Evolutionary conservation across 169 alveolate species (phyloP).

Genomic region (Pseudocohnilembus persalinus): DNA sequence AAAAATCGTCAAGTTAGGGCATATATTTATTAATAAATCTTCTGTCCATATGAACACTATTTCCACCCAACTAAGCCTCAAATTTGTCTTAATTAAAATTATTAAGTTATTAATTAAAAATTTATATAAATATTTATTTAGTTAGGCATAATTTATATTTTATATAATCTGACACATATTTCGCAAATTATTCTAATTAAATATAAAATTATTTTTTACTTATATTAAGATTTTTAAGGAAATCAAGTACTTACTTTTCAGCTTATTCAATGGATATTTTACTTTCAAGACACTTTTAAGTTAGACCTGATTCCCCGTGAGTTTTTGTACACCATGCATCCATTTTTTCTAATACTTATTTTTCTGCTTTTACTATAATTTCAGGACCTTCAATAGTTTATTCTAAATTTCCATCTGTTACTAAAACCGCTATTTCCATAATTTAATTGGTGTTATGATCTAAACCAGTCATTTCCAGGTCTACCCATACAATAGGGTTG

Average conservation of each 20-base stretch:
- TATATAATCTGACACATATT: no score
- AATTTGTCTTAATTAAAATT: constrained; percentile 4
- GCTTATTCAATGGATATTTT: not conserved
- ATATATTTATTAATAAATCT: constrained; percentile 66
- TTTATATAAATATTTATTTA: no score
- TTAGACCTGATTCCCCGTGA: constrained; percentile 66
- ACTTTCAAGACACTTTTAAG: not conserved
- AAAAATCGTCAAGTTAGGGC: constrained; percentile 52
- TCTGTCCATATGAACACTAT: constrained; percentile 69
- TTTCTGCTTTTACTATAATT: constrained; percentile 54
- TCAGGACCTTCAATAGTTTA: constrained; percentile 62
- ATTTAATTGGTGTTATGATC: constrained; percentile 53
- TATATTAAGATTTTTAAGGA: not conserved
- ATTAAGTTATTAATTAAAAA: no score
- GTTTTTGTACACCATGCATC: constrained; percentile 63
- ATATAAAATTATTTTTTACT: not conserved
- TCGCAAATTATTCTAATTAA: no score
- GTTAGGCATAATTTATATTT: no score
- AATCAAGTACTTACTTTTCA: not conserved
- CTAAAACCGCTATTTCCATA: constrained; percentile 77
- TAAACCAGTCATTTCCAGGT: constrained; percentile 83
- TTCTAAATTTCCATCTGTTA: constrained; percentile 64
- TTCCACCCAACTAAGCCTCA: constrained; percentile 67
- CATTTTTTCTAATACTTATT: constrained; percentile 56
- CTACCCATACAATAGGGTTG: constrained; percentile 62